Conservation (phyloP, 306 rosid genomes). For the Fragaria nilgerrensis region DNA sequence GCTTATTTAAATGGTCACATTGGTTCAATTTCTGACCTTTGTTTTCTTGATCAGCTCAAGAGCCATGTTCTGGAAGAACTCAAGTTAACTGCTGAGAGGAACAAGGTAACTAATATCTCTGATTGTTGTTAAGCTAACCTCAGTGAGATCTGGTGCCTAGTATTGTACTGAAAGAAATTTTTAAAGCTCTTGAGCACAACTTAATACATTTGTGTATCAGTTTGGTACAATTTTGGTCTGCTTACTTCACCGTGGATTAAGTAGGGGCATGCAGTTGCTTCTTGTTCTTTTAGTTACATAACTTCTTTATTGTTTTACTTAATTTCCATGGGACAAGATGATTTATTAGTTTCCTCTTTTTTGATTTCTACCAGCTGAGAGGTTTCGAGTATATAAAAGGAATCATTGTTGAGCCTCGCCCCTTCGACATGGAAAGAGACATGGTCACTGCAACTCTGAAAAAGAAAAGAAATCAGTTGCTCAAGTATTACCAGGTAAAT, state of each 20-base stretch:
- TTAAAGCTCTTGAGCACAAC: not conserved
- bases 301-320: not conserved
- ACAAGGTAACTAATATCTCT: constrained; percentile 45
- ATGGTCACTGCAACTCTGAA: constrained; percentile 81
- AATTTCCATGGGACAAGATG: not conserved
- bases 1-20: constrained; percentile 54
- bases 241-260: not conserved
- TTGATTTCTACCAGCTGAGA: constrained; percentile 48
- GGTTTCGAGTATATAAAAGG: constrained; percentile 75
- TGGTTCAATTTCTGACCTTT: constrained; percentile 52
- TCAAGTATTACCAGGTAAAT: constrained; percentile 62
- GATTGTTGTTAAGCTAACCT: not conserved
- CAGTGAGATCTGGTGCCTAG: not conserved
- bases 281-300: not conserved
- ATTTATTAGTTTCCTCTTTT: not conserved
- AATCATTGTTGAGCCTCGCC: constrained; percentile 53
- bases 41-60: constrained; percentile 64
- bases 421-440: constrained; percentile 68
- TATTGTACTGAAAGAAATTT: not conserved
- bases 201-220: not conserved
- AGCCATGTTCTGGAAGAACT: constrained; percentile 56
- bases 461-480: constrained; percentile 68
- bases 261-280: not conserved
- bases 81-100: constrained; percentile 58
- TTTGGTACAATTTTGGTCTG: not conserved